Evolutionary conservation across 2,329 filamentous ascomycete species (phyloP), one percentile per base, ranked within the genome.

Genomic region (Fusarium pseudocircinatum): DNA sequence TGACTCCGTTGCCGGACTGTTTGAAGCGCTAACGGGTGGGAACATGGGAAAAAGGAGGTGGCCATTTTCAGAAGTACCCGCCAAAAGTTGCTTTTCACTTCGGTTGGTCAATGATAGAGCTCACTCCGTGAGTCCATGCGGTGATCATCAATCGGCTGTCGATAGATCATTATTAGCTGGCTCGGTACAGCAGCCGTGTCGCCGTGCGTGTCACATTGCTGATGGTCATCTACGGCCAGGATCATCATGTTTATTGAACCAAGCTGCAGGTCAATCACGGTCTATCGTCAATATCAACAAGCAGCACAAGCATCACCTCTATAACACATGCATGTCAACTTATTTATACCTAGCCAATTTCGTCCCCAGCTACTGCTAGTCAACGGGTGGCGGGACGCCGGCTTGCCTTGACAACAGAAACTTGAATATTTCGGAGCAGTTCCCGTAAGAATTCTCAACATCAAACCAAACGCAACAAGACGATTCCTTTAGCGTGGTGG

Each of bases 31-130:
- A 28, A 28, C 20, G 62, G 52, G 63, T 68, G 60, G 53, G 44
- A 65, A 69, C 43, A 26, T 47, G 46, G 13, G 72, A 76, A 76
- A 77, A 74, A 73, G 75, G 75, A 75, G 69, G 69, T 58, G 64
- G 60, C 62, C 73, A 75, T 54, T 62, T 54, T 60, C 43, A 67
- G 32, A 26, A 11, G 11, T 50, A 30, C 34, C 65, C 24, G 37
- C 52, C 46, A 69, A 49, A 43, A 24, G 37, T 40, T 40, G 54
- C 56, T 54, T 43, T 63, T 63, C 60, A 61, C 8, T 49, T 43
- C 26, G 50, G 40, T 34, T 39, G 50, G 49, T 66, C 39, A 26
- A 50, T 57, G 37, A 40, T 34, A 22, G 34, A 39, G 26, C 47
- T 22, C 34, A 13, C 15, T 50, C 60, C 58, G 44, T 47, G 59